These are phyloP conservation scores for Fraxinus ornus DNA, from an alignment of 305 asterid genomes.

Conservation along the genomic window DNA sequence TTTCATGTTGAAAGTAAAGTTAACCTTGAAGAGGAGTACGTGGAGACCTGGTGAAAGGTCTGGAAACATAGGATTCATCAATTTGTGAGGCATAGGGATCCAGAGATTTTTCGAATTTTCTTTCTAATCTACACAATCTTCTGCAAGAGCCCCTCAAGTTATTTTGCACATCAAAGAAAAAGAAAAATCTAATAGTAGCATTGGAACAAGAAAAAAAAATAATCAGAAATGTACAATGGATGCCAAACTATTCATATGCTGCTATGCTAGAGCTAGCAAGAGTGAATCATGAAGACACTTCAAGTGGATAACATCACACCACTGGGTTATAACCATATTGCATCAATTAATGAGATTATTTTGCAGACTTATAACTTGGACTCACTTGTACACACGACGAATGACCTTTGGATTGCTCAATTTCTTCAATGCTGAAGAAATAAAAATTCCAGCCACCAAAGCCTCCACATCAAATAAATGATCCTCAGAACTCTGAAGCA, in stretches of 20 bases:
- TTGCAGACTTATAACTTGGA: neutral
- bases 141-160: slow-evolving; percentile 37
- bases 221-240: neutral
- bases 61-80: slow-evolving; percentile 29
- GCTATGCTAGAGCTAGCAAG: neutral
- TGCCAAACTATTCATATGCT: neutral
- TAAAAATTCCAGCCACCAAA: slow-evolving; percentile 50
- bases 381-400: slow-evolving; percentile 60
- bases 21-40: slow-evolving; percentile 40
- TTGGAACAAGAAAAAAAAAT: neutral
- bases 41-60: slow-evolving; percentile 31
- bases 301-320: neutral
- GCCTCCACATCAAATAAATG: slow-evolving; percentile 71
- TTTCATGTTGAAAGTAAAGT: slow-evolving; percentile 17
- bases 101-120: slow-evolving; percentile 23
- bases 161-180: neutral
- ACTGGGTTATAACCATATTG: neutral
- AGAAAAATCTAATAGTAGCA: neutral
- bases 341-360: neutral
- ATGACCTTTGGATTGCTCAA: slow-evolving; percentile 40
- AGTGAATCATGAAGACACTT: neutral
- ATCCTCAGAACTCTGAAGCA: slow-evolving; percentile 76
- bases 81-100: slow-evolving; percentile 41
- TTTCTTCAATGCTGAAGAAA: slow-evolving; percentile 49
- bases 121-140: slow-evolving; percentile 35